These are phyloP conservation scores for Achaetomiella virescens DNA, from an alignment of 495 filamentous ascomycete species.

Conservation along the genomic window DNA sequence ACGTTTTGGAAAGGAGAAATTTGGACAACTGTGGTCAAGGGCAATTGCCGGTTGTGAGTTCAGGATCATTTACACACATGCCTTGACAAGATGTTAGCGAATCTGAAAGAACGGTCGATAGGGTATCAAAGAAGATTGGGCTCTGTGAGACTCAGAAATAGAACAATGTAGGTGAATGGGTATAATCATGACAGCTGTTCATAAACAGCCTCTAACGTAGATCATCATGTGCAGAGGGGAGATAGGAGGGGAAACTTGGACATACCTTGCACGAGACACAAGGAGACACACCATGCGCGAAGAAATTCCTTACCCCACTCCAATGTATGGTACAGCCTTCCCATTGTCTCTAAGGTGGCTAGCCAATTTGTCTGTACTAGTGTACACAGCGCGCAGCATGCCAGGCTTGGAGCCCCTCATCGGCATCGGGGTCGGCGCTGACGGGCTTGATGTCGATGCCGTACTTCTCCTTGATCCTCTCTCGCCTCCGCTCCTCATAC, in stretches of 20 bases:
- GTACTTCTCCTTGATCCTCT: constrained; percentile 83
- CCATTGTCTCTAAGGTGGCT: constrained; percentile 21
- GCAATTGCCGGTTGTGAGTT: no score
- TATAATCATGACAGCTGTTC: constrained; percentile 40
- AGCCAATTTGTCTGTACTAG: constrained; percentile 10
- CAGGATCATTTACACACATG: background rate
- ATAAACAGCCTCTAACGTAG: constrained; percentile 45
- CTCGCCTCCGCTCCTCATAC: constrained; percentile 77
- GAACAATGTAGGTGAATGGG: constrained; percentile 43
- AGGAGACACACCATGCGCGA: background rate
- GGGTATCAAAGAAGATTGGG: background rate
- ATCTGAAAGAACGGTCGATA: background rate
- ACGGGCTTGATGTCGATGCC: constrained; percentile 73
- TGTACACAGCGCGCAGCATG: constrained; percentile 21
- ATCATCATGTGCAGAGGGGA: constrained; percentile 26
- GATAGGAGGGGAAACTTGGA: background rate
- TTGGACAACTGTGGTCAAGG: no score
- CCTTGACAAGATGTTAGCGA: background rate
- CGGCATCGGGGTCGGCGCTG: constrained; percentile 31
- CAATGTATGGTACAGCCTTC: constrained; percentile 23
- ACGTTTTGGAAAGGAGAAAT: no score
- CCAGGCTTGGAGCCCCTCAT: constrained; percentile 3
- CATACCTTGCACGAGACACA: constrained; percentile 16
- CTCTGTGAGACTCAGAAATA: constrained; percentile 28
- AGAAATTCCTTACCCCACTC: background rate